Evolutionary conservation across 495 filamentous ascomycete species (phyloP), one percentile per base, ranked within the genome.

Genomic region (Geoglossum glabrum): DNA sequence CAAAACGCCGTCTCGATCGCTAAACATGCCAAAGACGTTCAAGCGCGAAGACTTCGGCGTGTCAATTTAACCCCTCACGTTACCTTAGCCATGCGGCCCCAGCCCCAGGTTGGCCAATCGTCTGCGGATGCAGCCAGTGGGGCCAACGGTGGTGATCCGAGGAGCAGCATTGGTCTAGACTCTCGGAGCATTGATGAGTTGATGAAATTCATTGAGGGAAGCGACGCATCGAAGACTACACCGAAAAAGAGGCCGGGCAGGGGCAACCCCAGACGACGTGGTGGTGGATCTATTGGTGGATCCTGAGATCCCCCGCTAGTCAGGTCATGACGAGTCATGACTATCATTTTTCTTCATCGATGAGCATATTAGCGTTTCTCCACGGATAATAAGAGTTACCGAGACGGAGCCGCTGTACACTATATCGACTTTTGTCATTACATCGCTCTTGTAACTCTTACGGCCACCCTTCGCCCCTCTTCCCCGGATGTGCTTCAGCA

Each of bases 1-100:
- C 83, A 87, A 67, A 95, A 90, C 62, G 93, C 93, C 43, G 93
- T 99, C 46, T 84, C 81, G 28, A 85, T 95, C 54, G 88, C 87
- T 10, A 95, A 88, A 73, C 87, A 94, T 61, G 83, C 86, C 51
- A 94, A 95, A 71, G 86, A 90, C 58, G 74, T 84, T 49, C 80
- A 88, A 69, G 80, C 82, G 43, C 80, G 83, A 56, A 76, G 81
- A 31, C 72, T 84, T 30, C 80, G 85, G 45, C 72, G 76, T 55
- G 70, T 80, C 62, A 72, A 77, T 56, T 71, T 81, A 65, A 71
- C 72, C 61, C 68, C 79, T 40, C 77, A 82, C 38, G 74, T 76
- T 15, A 73, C 71, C 15, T 65, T 79, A 47, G 73, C 74, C 30
- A 72, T 74, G 56, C 68, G 75, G 60, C 68, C 74, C 54, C 74